A percentile compares a stretch with the other conserved stretches of the same genome.
Evolutionary conservation across 257 asterid species (phyloP).

Genomic region (Penstemon newberryi): DNA sequence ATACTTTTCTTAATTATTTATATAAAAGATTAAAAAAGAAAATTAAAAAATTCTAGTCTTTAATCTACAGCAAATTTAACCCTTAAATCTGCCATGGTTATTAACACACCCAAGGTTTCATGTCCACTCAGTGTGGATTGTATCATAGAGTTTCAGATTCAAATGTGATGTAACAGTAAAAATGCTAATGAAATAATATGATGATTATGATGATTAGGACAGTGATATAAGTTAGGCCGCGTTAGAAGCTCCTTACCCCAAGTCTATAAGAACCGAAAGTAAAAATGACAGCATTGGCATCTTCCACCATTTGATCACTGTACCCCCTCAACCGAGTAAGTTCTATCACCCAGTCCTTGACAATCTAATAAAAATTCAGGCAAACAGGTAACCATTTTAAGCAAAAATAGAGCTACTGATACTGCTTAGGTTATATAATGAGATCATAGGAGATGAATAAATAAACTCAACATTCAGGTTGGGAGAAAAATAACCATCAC

Average conservation of each 20-base stretch:
- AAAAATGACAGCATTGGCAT: constrained; percentile 79
- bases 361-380: constrained; percentile 37
- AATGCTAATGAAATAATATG: background rate
- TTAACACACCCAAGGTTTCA: too few relatives aligned
- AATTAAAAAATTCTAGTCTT: too few relatives aligned
- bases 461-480: too few relatives aligned
- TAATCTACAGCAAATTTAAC: too few relatives aligned
- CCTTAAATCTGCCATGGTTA: too few relatives aligned
- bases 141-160: background rate
- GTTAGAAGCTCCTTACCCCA: constrained; percentile 59
- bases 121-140: background rate
- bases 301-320: constrained; percentile 79
- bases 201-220: background rate
- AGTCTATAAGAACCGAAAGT: constrained; percentile 97
- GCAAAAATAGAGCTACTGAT: background rate
- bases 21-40: too few relatives aligned
- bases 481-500: too few relatives aligned
- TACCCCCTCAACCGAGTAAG: constrained; percentile 67
- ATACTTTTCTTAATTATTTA: background rate
- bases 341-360: constrained; percentile 65
- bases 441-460: too few relatives aligned
- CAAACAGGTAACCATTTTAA: background rate
- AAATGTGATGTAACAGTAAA: background rate
- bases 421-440: background rate
- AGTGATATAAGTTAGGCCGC: background rate